Evolutionary conservation across 306 rosid genomes (phyloP).

Genomic region (Argentina anserina): DNA sequence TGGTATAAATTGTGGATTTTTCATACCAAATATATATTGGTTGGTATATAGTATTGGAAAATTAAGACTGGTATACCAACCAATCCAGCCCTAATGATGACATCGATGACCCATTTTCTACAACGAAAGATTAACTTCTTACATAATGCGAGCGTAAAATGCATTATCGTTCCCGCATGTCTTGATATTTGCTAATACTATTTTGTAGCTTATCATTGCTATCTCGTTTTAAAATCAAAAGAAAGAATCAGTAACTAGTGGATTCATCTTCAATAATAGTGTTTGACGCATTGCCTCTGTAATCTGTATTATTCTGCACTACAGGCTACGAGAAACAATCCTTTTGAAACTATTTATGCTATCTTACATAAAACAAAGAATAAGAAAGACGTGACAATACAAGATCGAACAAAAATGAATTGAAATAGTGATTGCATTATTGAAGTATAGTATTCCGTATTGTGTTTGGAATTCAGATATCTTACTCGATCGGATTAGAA

Average conservation of each 20-base stretch:
- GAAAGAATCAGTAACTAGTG: not conserved
- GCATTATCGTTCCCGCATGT: slow-evolving; percentile 1
- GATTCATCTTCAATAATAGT: slow-evolving; percentile 12
- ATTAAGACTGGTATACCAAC: no score
- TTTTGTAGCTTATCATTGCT: slow-evolving; percentile 10
- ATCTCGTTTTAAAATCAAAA: not conserved
- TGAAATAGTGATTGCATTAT: not conserved
- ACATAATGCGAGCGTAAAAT: not conserved
- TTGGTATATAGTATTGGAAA: no score
- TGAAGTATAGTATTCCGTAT: not conserved
- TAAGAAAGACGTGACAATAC: not conserved
- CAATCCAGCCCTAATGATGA: no score
- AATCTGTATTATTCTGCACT: not conserved
- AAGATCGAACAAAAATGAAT: not conserved
- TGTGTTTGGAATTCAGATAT: not conserved
- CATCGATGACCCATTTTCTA: slow-evolving; percentile 5
- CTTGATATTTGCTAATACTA: not conserved
- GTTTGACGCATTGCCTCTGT: slow-evolving; percentile 2
- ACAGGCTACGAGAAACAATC: not conserved
- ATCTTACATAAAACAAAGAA: not conserved
- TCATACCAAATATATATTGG: no score
- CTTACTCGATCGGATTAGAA: not conserved
- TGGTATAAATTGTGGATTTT: no score
- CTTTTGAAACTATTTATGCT: not conserved
- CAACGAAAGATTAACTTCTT: not conserved